Evolutionary conservation across 2,329 filamentous ascomycete genomes (phyloP), one percentile per base, ranked within the genome.

Genomic region (Hansfordia pulvinata): DNA sequence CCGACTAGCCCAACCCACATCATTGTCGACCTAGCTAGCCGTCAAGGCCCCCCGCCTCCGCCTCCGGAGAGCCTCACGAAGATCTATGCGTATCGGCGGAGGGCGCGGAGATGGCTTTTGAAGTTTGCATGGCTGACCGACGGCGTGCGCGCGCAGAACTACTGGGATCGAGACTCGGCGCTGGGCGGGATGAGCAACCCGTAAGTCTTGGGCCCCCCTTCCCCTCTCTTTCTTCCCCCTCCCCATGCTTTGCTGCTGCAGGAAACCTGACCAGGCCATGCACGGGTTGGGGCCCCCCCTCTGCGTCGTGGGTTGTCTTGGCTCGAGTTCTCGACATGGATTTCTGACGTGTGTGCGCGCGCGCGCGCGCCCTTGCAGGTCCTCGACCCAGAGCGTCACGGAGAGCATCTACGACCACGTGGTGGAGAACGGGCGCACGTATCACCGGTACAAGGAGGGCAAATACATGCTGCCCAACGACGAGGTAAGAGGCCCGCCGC

Each of bases 381-480:
- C 38, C 11, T 40, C 38, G 7, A 42, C 39, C 3, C 30, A 33
- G 28, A 40, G 38, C 20, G 10, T 39, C 14, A 29, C 25, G 7
- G 34, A 32, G 16, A 40, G 35, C 26, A 37, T 40, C 26, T 39
- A 40, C 30, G 28, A 40, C 28, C 34, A 39, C 13, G 27, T 40
- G 10, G 25, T 33, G 6, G 40, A 43, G 22, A 43, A 43, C 16
- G 40, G 40, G 18, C 29, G 39, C 16, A 43, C 39, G 6, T 43
- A 42, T 22, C 40, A 43, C 26, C 32, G 37, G 8, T 42, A 38
- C 25, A 41, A 41, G 19, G 39, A 38, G 24, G 40, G 40, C 8
- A 42, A 43, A 30, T 43, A 42, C 20, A 31, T 39, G 11, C 32
- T 43, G 16, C 41, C 41, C 6, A 43, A 43, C 20, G 41, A 43